Evolutionary conservation across 805 yeast species (phyloP).

Genomic region (Kazachstania martiniae): DNA sequence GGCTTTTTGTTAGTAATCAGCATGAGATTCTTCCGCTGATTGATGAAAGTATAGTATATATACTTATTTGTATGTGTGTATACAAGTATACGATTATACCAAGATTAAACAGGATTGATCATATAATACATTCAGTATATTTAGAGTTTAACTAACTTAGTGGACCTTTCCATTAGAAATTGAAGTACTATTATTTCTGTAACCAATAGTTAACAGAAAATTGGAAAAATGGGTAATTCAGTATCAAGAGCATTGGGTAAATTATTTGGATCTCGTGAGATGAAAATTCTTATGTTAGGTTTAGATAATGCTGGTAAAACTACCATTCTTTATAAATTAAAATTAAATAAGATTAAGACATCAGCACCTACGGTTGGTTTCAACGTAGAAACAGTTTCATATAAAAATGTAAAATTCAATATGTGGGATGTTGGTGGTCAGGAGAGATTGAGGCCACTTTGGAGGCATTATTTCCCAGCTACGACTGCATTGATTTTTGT

Average conservation of each 20-base stretch:
- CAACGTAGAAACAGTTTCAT: conserved; percentile 79
- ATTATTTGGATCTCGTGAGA: conserved; percentile 43
- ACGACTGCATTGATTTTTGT: conserved; percentile 88
- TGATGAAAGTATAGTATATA: too few species aligned
- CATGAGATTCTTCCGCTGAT: too few species aligned
- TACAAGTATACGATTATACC: too few species aligned
- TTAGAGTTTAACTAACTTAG: too few species aligned
- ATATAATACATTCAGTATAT: too few species aligned
- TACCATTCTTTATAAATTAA: conserved; percentile 72
- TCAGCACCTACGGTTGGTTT: conserved; percentile 93
- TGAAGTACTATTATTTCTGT: not conserved
- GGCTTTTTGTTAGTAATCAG: too few species aligned
- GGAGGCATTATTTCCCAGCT: conserved; percentile 94
- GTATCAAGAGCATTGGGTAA: conserved; percentile 31
- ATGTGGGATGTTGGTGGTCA: conserved; percentile 98
- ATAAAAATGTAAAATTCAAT: conserved; percentile 71
- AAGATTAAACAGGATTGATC: too few species aligned
- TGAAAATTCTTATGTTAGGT: conserved; percentile 79
- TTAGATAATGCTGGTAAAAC: conserved; percentile 92
- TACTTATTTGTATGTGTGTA: too few species aligned
- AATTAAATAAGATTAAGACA: conserved; percentile 60
- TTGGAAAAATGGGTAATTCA: conserved; percentile 23
- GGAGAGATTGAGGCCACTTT: conserved; percentile 78
- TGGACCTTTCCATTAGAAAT: too few species aligned
- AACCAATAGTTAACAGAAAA: not conserved